Percentiles rank a stretch among this genome's conserved stretches.
Evolutionary conservation across 2,329 filamentous ascomycete genomes (phyloP).

Genomic region (Sporothrix luriei): DNA sequence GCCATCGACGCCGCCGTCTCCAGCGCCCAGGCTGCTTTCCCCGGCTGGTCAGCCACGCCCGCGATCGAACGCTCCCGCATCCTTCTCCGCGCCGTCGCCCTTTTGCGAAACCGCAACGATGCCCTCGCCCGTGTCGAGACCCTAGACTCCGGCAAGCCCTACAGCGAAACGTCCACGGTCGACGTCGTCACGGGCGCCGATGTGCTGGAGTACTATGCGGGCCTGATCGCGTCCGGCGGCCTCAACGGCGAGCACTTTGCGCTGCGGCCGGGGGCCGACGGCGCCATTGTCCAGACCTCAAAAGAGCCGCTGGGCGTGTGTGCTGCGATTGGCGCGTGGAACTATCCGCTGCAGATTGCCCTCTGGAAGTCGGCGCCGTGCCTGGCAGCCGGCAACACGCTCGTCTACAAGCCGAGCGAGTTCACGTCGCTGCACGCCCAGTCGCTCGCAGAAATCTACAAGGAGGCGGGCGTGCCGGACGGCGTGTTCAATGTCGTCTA

Average conservation of each 20-base stretch:
- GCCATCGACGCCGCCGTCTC: slow-evolving; percentile 69
- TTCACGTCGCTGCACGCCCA: slow-evolving; percentile 47
- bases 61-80: slow-evolving; percentile 75
- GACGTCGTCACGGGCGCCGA: slow-evolving; percentile 61
- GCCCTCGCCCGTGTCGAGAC: slow-evolving; percentile 79
- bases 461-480: slow-evolving; percentile 49
- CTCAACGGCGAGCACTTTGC: slow-evolving; percentile 44
- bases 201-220: slow-evolving; percentile 48
- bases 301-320: slow-evolving; percentile 45
- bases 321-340: slow-evolving; percentile 47
- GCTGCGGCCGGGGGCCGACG: slow-evolving; percentile 48
- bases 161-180: slow-evolving; percentile 79
- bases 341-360: slow-evolving; percentile 45
- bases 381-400: slow-evolving; percentile 50
- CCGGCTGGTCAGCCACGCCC: slow-evolving; percentile 73
- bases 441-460: slow-evolving; percentile 45
- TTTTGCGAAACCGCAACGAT: slow-evolving; percentile 77
- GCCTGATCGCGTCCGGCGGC: slow-evolving; percentile 41
- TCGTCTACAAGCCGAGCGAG: slow-evolving; percentile 51
- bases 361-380: slow-evolving; percentile 49
- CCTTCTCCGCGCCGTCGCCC: slow-evolving; percentile 71
- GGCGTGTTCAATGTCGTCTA: slow-evolving; percentile 50
- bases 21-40: slow-evolving; percentile 72
- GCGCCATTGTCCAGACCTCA: slow-evolving; percentile 47
- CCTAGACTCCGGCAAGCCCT: slow-evolving; percentile 83